Conservation (phyloP, 1,139 yeast species). For the Saccharomycopsis crataegensis region DNA sequence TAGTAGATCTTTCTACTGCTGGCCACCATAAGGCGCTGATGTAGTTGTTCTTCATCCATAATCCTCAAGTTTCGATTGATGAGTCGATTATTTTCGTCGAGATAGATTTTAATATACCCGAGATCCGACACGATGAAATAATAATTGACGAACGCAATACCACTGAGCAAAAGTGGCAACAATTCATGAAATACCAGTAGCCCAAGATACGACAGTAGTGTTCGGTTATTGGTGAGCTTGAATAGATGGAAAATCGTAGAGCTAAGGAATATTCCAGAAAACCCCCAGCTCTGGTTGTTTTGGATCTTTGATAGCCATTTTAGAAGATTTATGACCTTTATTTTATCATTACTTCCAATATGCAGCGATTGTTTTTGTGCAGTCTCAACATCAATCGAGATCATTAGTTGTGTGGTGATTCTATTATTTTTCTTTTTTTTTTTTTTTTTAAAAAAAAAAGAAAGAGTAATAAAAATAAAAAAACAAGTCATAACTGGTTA, state of each 20-base stretch:
- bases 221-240: not conserved
- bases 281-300: not conserved
- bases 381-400: too few relatives aligned
- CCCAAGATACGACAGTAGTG: not conserved
- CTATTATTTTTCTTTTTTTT: too few relatives aligned
- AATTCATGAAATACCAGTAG: not conserved
- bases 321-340: too few relatives aligned
- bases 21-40: not conserved
- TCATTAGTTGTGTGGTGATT: too few relatives aligned
- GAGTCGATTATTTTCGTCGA: conserved; percentile 5
- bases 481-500: too few relatives aligned
- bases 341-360: too few relatives aligned
- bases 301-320: not conserved
- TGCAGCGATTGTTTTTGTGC: too few relatives aligned
- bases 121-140: conserved; percentile 8
- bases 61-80: not conserved
- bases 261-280: not conserved
- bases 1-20: conserved; percentile 10
- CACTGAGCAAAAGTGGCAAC: conserved; percentile 7
- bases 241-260: not conserved
- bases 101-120: conserved; percentile 14
- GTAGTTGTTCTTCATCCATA: not conserved
- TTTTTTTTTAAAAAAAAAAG: too few relatives aligned
- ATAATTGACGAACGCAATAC: not conserved
- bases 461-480: too few relatives aligned